Evolutionary conservation across 306 rosid genomes (phyloP).

Genomic region (Boehmeria nivea): DNA sequence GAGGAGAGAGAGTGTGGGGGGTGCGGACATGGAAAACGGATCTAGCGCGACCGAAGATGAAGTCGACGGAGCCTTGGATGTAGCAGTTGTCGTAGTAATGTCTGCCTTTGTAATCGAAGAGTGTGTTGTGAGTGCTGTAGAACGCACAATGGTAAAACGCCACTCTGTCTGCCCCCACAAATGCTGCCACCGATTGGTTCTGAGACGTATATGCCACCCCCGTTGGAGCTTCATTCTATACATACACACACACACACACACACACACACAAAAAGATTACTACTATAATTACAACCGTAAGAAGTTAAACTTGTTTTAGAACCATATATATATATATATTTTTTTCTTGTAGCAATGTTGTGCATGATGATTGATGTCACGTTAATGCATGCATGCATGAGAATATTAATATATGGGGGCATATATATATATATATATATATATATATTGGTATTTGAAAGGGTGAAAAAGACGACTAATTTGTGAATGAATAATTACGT

Average conservation of each 20-base stretch:
- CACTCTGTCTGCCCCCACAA: conserved; percentile 62
- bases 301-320: no score
- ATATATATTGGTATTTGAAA: no score
- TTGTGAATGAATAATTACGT: background rate
- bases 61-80: conserved; percentile 86
- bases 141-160: conserved; percentile 90
- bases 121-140: conserved; percentile 88
- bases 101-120: conserved; percentile 80
- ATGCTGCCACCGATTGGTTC: conserved; percentile 90
- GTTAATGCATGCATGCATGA: no score
- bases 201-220: conserved; percentile 91
- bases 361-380: no score
- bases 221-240: conserved; percentile 96
- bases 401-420: no score
- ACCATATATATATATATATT: no score
- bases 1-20: background rate
- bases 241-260: no score
- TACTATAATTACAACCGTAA: no score
- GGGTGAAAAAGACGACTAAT: no score
- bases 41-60: conserved; percentile 81
- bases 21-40: conserved; percentile 46
- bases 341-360: no score
- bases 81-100: conserved; percentile 73
- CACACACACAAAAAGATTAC: background rate
- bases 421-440: no score